Conservation (phyloP, 2,329 filamentous ascomycete species). For the Ophiostoma populinum region DNA sequence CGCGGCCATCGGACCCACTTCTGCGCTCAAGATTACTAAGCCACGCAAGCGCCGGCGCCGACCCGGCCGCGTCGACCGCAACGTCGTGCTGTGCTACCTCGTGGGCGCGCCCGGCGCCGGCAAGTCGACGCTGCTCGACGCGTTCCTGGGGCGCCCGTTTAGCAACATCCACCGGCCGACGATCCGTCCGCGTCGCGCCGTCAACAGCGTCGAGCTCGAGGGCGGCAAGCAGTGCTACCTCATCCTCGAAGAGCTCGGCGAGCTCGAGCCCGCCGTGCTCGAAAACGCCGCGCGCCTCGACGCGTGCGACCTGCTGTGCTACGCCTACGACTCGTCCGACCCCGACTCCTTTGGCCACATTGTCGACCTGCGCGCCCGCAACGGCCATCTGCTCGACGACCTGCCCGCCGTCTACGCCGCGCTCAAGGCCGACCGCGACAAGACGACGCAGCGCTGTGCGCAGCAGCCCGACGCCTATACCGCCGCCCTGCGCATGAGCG, state of each 20-base stretch:
- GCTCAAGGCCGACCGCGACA: constrained; percentile 87
- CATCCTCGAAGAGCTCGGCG: constrained; percentile 86
- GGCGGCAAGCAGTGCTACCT: constrained; percentile 95
- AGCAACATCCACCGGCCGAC: constrained; percentile 74
- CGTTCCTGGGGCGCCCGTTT: constrained; percentile 81
- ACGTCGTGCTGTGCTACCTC: constrained; percentile 87
- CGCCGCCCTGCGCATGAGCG: constrained; percentile 65
- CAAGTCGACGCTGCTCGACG: constrained; percentile 79
- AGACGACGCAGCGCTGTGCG: constrained; percentile 87
- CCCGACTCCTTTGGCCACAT: constrained; percentile 93
- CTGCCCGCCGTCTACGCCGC: constrained; percentile 84
- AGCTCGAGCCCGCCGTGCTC: constrained; percentile 84
- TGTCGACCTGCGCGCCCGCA: constrained; percentile 55
- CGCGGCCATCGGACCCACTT: constrained; percentile 26
- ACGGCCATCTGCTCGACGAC: constrained; percentile 50
- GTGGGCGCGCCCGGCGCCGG: constrained; percentile 72
- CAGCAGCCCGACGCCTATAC: constrained; percentile 88
- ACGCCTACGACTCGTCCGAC: constrained; percentile 91
- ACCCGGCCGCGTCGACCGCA: constrained; percentile 75
- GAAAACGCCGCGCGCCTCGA: constrained; percentile 85
- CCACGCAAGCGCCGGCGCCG: constrained; percentile 69
- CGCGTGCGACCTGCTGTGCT: constrained; percentile 85
- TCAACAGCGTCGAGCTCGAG: constrained; percentile 90
- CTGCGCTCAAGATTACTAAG: constrained; percentile 84
- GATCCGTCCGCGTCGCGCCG: constrained; percentile 81